Evolutionary conservation across 805 yeast genomes (phyloP).

Genomic region (Vanderwaltozyma verrucispora): DNA sequence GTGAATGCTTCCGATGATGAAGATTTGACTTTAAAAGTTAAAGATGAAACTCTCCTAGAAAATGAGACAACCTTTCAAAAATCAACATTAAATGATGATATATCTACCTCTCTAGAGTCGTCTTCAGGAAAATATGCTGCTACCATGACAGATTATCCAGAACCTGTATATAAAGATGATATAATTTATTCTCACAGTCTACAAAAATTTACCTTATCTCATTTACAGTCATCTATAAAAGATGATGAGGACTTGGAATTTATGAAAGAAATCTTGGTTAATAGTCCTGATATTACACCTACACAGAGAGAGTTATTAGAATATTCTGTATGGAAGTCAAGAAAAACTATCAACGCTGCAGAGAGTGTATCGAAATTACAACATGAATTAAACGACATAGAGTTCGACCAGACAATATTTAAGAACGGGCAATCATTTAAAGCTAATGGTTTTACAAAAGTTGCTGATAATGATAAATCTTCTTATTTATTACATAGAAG

Average conservation of each 20-base stretch:
- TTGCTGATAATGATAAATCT: constrained; percentile 60
- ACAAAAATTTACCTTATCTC: constrained; percentile 30
- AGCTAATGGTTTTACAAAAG: constrained; percentile 64
- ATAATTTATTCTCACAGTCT: constrained; percentile 2
- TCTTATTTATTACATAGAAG: constrained; percentile 79
- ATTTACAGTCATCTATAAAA: constrained; percentile 44
- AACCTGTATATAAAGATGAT: constrained; percentile 43
- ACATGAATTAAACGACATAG: constrained; percentile 18
- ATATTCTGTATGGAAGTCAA: constrained; percentile 19
- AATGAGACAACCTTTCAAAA: too few relatives aligned
- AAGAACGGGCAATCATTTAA: constrained; percentile 51
- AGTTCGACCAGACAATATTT: constrained; percentile 24
- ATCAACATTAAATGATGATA: too few relatives aligned
- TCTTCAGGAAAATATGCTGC: constrained; percentile 39
- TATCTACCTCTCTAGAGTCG: too few relatives aligned
- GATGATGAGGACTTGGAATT: constrained; percentile 67
- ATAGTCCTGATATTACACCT: neutral
- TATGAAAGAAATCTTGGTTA: constrained; percentile 36
- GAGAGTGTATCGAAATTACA: too few relatives aligned
- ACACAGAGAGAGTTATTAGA: constrained; percentile 3
- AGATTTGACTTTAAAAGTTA: too few relatives aligned
- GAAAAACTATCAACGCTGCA: constrained; percentile 10
- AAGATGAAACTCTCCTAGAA: neutral
- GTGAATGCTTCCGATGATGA: neutral
- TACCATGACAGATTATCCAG: constrained; percentile 35